Base-by-base conservation (phyloP, 495 filamentous ascomycete genomes). In the Talaromyces liani region DNA sequence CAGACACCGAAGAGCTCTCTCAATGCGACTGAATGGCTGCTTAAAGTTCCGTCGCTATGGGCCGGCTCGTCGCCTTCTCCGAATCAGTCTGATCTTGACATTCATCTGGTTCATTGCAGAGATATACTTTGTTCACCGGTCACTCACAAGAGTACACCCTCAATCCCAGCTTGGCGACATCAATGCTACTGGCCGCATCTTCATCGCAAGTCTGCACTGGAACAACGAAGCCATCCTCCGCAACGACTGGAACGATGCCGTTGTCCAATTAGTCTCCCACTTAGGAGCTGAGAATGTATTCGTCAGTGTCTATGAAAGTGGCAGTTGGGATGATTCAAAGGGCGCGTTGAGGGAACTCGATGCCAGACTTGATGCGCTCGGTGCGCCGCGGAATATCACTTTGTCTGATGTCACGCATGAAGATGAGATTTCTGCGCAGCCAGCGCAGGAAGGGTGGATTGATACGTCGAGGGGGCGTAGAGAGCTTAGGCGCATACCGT, bases 251-350 rank as follows among this genome's bases (percentile, higher is more conserved):
- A 88, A 79, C 69, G 67, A 75, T 27, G 85, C 82, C 1, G 72
- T 91, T 6, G 18, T 88, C 2, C 74, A 81, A 1, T 76, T 92
- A 39, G 78, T 82, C 24, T 67, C 76, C 31, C 66, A 79, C 16
- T 74, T 91, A 1, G 89, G 89, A 0, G 65, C 83, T 0, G 77
- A 80, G n/a, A 91, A 92, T 67, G 79, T 91, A 12, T 91, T 84
- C 67, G 80, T 93, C 55, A 86, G 83, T 39, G 79, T 91, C 18
- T 84, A 85, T 65, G 90, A 92, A 67, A 87, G 83, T 62, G 89
- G 88, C 7, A 89, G 87, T 68, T 87, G 82, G 76, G 90, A 92
- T 71, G 73, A 86, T 63, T 85, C 85, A 10, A 91, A 90, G 73
- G 82, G 73, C 2, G 85, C 83, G 5, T 73, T 93, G 63, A 70